Evolutionary conservation across 2,329 filamentous ascomycete species (phyloP), one percentile per base, ranked within the genome.

Genomic region (Pyrenophora seminiperda): DNA sequence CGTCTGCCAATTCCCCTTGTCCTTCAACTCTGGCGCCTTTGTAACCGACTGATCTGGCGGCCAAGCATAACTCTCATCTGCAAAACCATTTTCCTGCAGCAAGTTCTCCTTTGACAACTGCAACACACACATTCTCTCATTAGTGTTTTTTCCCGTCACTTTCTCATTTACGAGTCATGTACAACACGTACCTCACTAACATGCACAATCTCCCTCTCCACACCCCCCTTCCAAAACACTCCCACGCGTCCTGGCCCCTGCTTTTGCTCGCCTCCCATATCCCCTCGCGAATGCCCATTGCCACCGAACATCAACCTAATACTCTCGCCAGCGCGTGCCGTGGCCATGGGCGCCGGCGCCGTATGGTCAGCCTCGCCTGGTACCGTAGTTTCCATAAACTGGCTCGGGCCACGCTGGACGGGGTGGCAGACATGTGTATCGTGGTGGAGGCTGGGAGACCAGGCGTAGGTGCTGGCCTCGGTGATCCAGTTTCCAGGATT

Each of bases 1-100:
- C 2, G 53, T 60, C 50, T 61, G 55, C 63, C 65, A 67, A 19
- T 65, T 66, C 4, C 65, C 65, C 49, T 66, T 66, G 20, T 67
- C 65, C 24, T 61, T 32, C 36, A 67, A 45, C 6, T 55, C 56
- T 38, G 59, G 36, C 7, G 65, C 62, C 2, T 32, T 50, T 39
- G 47, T 53, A 4, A 66, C 43, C 10, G 39, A 56, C 27, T 22
- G n/a, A 29, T 63, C 56, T 18, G 50, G 53, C 9, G 63, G 65
- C 36, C 50, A 62, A 13, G 50, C 42, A 40, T 66, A 66, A 4
- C 56, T 59, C 45, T 65, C 56, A 5, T 61, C 65, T 9, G 56
- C 48, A 37, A 67, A 66, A 1, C 60, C 63, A 14, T 53, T 53
- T 5, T 56, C 41, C 38, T 63, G 56, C 9, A 67, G 15, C 2